These are phyloP conservation scores for Phytophthora boehmeriae DNA, from an alignment of 352 stramenopile species.

Conservation along the genomic window DNA sequence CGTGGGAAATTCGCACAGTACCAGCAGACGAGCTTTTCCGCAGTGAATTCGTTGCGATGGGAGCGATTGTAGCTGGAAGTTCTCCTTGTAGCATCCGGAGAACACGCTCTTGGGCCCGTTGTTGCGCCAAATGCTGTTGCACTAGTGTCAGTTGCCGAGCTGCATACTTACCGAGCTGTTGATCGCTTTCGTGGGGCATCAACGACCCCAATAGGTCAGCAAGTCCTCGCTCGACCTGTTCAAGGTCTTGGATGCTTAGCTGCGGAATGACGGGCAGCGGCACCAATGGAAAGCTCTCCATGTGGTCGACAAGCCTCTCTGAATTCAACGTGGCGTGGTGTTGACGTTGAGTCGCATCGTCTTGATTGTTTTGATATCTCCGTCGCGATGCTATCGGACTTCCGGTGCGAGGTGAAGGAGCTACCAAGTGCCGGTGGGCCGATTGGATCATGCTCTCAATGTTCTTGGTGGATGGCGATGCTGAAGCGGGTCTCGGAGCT, in stretches of 20 bases:
- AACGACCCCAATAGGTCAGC: conserved; percentile 46
- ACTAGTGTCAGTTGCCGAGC: conserved; percentile 58
- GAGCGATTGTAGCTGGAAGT: conserved; percentile 13
- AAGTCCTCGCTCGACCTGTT: conserved; percentile 47
- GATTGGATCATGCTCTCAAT: conserved; percentile 42
- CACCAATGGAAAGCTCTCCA: conserved; percentile 74
- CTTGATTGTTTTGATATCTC: conserved; percentile 11
- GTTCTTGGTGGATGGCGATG: neutral
- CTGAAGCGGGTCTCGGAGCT: neutral
- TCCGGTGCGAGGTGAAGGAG: neutral
- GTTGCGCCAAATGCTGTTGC: conserved; percentile 54
- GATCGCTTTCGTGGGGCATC: conserved; percentile 35
- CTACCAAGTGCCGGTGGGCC: conserved; percentile 29
- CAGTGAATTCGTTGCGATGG: conserved; percentile 11
- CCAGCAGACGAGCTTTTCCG: conserved; percentile 23
- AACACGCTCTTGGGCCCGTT: conserved; percentile 60
- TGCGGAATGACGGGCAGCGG: conserved; percentile 59
- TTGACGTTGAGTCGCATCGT: conserved; percentile 1
- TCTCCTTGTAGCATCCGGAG: conserved; percentile 44
- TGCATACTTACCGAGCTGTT: conserved; percentile 65
- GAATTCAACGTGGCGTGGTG: neutral
- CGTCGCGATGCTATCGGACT: neutral
- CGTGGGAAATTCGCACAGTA: conserved; percentile 10
- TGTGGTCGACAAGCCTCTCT: conserved; percentile 45
- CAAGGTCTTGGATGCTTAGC: conserved; percentile 47